Base-by-base conservation (phyloP, 2,329 filamentous ascomycete genomes). In the Pseudogymnoascus sp. region DNA sequence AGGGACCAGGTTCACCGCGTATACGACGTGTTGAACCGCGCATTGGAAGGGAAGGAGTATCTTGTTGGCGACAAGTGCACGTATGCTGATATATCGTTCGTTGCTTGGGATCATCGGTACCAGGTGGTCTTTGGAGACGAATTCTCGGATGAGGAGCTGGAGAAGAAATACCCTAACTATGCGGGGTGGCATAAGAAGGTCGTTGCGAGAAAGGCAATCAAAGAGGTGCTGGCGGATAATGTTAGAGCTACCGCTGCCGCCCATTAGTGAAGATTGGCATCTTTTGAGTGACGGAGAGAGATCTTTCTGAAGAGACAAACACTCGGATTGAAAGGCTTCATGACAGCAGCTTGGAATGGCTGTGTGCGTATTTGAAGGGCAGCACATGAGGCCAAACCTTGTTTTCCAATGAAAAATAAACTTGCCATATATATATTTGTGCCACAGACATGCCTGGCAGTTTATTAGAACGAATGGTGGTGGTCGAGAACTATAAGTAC, bases 1-100 rank as follows among this genome's bases (percentile, higher is more conserved):
- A 64, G 62, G 11, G 71, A 74, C 7, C 77, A 81, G 65, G 71
- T 76, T 36, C 69, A 72, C 36, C 73, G 78, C 8, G 73, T 80
- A 2, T 70, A 74, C 0, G 65, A 67, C 1, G 77, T 80, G 2
- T 60, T 81, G 40, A 74, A 80, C 15, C 63, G 58, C 5, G 71
- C 74, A 59, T 66, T 79, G 9, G 66, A 69, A 58, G 66, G 65
- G 13, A 68, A 68, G 9, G 66, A 71, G 15, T 76, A 69, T 44
- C 68, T 77, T 6, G 71, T 76, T 21, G 74, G 69, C 1, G 66
- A 74, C 63, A 76, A 74, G 63, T 57, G 54, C 63, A 74, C 71
- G 2, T 76, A 73, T 64, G 74, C 71, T 2, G 75, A 77, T 64
- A 60, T 76, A 36, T 64, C 71, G 1, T 76, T 74, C 62, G 57